Evolutionary conservation across 257 asterid genomes (phyloP), one percentile per base, ranked within the genome.

Genomic region (Cruciata laevipes): DNA sequence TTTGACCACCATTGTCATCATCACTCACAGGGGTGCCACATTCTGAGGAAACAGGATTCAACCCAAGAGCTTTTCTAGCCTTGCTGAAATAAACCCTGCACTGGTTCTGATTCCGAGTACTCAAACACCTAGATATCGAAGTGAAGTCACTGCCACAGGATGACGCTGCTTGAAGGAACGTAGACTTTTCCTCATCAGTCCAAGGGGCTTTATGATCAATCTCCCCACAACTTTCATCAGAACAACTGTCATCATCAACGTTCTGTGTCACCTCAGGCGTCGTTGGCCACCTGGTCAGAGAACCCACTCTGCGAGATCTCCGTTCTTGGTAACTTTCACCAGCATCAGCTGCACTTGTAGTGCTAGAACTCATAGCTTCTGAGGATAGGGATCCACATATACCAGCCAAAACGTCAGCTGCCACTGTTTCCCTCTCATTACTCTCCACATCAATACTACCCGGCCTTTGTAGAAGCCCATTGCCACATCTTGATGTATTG

Each of bases 331-430:
- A 81, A 63, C 83, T 85, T 55, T 86, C 95, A 33, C 84, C 81
- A 66, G 83, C 89, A 65, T 90, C 98, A 74, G 80, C 86, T 71
- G 97, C 87, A 80, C 93, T 88, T 11, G 96, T 87, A 70, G 85
- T 88, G 85, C 96, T 85, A 65, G 96, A 89, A 81, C 96, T 84
- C 93, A 86, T 85, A 66, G 98, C 97, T 83, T 95, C 99, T 21
- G 99, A 89, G 44, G 99, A 95, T 20, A 91, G 67, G 63, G 99
- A 89, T 74, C 98, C 95, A 82, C 96, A 90, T 51, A 95, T 91
- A 35, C 99, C 95, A 63, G 96, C 97, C 85, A 95, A 84, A 53
- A 95, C 99, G 78, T 95, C 99, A 60, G 91, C 99, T 69, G 99
- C 99, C 32, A 74, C 89, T 27, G 94, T 80, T 83, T 94, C 91